phyloP scores from a whole-genome alignment of 306 rosid species.

The Elaeagnus macrophylla region DNA sequence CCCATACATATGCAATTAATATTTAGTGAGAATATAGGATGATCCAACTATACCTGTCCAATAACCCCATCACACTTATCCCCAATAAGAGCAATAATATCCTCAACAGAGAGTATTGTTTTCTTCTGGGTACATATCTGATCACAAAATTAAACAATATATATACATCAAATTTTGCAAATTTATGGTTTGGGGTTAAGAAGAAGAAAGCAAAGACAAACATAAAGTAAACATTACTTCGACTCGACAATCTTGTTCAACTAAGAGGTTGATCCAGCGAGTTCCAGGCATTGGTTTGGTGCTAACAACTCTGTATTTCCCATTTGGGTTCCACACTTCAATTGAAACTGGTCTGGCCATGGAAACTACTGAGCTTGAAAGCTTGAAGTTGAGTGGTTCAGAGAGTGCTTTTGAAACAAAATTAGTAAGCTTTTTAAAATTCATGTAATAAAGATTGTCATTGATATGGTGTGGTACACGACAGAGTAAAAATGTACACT shows the following conservation, averaged over 20 bases:
- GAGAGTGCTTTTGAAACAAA: not conserved
- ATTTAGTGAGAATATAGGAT: slow-evolving; percentile 2
- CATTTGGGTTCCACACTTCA: slow-evolving; percentile 90
- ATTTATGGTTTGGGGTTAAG: no score
- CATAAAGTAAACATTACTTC: slow-evolving; percentile 41
- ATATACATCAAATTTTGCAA: slow-evolving; percentile 5
- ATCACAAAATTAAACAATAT: not conserved
- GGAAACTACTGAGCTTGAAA: not conserved
- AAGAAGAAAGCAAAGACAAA: not conserved
- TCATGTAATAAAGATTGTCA: slow-evolving; percentile 7
- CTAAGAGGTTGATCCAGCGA: slow-evolving; percentile 93
- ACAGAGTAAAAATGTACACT: not conserved
- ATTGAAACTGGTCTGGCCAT: slow-evolving; percentile 93
- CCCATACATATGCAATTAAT: no score
- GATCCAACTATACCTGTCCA: slow-evolving; percentile 57
- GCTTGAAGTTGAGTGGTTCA: not conserved
- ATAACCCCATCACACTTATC: slow-evolving; percentile 94
- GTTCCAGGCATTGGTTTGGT: slow-evolving; percentile 98
- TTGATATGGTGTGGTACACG: slow-evolving; percentile 17
- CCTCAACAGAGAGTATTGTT: slow-evolving; percentile 88
- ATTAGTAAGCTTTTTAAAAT: slow-evolving; percentile 3
- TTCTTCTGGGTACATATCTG: slow-evolving; percentile 93
- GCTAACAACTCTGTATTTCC: slow-evolving; percentile 92
- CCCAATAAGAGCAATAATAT: slow-evolving; percentile 83
- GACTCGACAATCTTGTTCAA: slow-evolving; percentile 81